A percentile compares a stretch with the other conserved stretches of the same genome.
phyloP scores from a whole-genome alignment of 768 basidiomycete species.

The Roridomyces roridus region DNA sequence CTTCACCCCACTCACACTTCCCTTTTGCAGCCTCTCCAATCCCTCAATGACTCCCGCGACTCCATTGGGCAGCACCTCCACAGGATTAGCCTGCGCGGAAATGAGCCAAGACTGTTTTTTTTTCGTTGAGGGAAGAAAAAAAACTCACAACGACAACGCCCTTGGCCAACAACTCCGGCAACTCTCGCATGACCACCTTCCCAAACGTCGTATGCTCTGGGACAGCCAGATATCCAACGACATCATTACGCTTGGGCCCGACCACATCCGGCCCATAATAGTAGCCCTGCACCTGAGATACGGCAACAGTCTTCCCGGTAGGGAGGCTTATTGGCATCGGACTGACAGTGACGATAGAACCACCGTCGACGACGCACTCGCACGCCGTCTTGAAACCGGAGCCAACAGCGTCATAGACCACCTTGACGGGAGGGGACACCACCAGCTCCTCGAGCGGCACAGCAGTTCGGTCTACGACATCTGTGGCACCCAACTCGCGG shows the following conservation, averaged over 20 bases:
- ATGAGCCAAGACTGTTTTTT: too few relatives aligned
- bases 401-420: conserved; percentile 2
- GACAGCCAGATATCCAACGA: conserved; percentile 24
- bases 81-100: conserved; percentile 44
- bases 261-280: conserved; percentile 26
- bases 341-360: background rate
- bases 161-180: conserved; percentile 36
- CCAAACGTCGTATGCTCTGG: conserved; percentile 27
- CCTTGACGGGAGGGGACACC: background rate
- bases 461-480: conserved; percentile 34
- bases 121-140: too few relatives aligned
- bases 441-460: background rate
- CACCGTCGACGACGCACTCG: conserved; percentile 1
- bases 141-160: conserved; percentile 40
- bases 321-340: background rate
- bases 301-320: background rate
- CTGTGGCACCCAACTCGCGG: conserved; percentile 37
- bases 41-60: conserved; percentile 48
- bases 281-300: too few relatives aligned
- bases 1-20: conserved; percentile 9
- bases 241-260: conserved; percentile 24
- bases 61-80: conserved; percentile 48
- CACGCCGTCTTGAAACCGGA: background rate
- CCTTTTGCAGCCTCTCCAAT: conserved; percentile 31
- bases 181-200: conserved; percentile 23